These are phyloP conservation scores for Penicillium fuscoglaucum DNA, from an alignment of 2,329 filamentous ascomycete species.

Conservation along the genomic window DNA sequence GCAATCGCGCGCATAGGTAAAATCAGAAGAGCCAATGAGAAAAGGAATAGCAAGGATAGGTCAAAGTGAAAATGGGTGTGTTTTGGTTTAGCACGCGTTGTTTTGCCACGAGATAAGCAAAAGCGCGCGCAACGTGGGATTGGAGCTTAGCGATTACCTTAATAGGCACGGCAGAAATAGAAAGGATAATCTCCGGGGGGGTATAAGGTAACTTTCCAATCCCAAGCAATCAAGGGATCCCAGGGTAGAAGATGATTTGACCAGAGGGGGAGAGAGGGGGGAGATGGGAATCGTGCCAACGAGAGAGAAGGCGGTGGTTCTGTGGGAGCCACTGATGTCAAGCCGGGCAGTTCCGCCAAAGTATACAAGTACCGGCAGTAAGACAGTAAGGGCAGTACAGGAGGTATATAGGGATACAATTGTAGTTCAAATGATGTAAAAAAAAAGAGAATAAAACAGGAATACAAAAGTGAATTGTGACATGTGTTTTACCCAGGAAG, in stretches of 20 bases:
- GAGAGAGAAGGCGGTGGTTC: constrained; percentile 19
- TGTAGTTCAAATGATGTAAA: not conserved
- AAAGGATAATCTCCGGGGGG: constrained; percentile 19
- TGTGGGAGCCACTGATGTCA: constrained; percentile 17
- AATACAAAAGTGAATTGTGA: constrained; percentile 1
- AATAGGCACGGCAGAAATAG: constrained; percentile 7
- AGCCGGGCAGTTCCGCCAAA: constrained; percentile 16
- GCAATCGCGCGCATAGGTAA: constrained; percentile 8
- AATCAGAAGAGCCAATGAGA: constrained; percentile 15
- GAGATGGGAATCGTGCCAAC: constrained; percentile 20
- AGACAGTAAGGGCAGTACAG: not conserved
- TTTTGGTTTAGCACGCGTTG: constrained; percentile 22
- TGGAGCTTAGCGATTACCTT: constrained; percentile 20
- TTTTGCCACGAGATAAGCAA: constrained; percentile 20
- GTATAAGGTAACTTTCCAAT: constrained; percentile 11
- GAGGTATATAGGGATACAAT: not conserved
- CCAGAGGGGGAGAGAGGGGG: constrained; percentile 16
- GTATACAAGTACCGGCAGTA: not conserved
- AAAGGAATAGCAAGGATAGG: constrained; percentile 3
- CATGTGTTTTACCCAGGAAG: not conserved
- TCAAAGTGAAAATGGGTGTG: not conserved
- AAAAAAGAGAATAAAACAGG: not conserved
- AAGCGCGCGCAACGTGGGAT: constrained; percentile 21
- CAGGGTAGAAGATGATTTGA: constrained; percentile 23
- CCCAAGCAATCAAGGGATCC: constrained; percentile 23